These are phyloP conservation scores for Brasenia schreberi DNA, from an alignment of 164 flowering plant species.

Conservation along the genomic window DNA sequence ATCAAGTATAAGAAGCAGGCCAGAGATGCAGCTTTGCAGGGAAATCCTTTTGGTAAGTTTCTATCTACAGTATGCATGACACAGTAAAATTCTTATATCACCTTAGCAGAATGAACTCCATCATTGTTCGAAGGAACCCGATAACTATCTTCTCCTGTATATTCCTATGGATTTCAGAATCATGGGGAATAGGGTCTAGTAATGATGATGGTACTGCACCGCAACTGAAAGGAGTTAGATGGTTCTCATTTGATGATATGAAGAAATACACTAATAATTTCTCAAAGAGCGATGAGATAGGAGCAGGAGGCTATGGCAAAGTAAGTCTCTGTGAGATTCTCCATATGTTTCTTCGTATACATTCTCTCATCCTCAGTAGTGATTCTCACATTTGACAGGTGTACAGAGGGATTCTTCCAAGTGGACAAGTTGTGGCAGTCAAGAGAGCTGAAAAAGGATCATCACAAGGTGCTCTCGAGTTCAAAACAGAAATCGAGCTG, in stretches of 20 bases:
- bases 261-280: conserved; percentile 48
- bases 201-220: conserved; percentile 25
- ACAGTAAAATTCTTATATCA: neutral
- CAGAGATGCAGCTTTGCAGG: neutral
- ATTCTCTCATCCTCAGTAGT: neutral
- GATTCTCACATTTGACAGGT: conserved; percentile 19
- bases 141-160: neutral
- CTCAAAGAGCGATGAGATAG: conserved; percentile 44
- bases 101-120: neutral
- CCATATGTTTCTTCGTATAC: neutral
- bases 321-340: conserved; percentile 6
- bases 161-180: conserved; percentile 17
- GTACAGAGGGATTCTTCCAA: conserved; percentile 41
- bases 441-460: conserved; percentile 70
- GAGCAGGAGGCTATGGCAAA: conserved; percentile 65
- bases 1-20: neutral
- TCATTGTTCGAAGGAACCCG: neutral
- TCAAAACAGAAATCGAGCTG: conserved; percentile 63
- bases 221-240: conserved; percentile 48
- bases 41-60: conserved; percentile 1
- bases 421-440: conserved; percentile 45
- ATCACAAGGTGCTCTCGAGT: conserved; percentile 58
- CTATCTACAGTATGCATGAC: neutral
- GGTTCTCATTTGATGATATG: conserved; percentile 51
- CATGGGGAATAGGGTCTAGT: conserved; percentile 26